Base-by-base conservation (phyloP, 2,329 filamentous ascomycete species). In the Pseudopithomyces maydicus region DNA sequence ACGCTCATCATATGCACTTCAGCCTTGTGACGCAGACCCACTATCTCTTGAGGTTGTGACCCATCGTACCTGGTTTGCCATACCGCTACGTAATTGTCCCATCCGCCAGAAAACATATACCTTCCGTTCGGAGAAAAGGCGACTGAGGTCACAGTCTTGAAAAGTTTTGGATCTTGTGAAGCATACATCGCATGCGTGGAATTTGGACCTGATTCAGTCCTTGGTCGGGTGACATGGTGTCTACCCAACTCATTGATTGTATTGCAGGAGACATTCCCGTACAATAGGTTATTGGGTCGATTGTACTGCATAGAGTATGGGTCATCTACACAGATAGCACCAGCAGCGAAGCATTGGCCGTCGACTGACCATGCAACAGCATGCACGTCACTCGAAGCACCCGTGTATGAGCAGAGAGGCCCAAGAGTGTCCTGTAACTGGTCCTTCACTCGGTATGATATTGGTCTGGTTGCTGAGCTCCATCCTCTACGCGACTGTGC, bases 281-380 rank as follows among this genome's bases (percentile, higher is more conserved):
- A 68, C 1, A 88, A 65, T 1, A 88, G 73, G 61, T 88, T 88
- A 56, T 85, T 82, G 0, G 78, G 75, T 38, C 82, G 75, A 56
- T 88, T 88, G 65, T 88, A 88, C 39, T 85, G 81, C 80, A 85
- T 84, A n/a, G 80, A 84, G 44, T 80, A 74, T 2, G 77, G 68
- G 61, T 87, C 85, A 3, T 80, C 80, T 5, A 85, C 80, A 29
- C 84, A 81, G 6, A 84, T 81, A 4, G 84, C 82, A 1, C 85
- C 85, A 10, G 81, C 84, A 26, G 82, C 84, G 63, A 88, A 88
- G 3, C 64, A 74, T 2, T 78, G 77, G 2, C 84, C 82, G 67
- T 85, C 77, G 2, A 80, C 77, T 2, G 82, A 80, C 85, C 85
- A 88, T 14, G 83, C 80, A 3, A 87, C 71, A 10, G 79, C 78